Evolutionary conservation across 2,329 filamentous ascomycete species (phyloP).

Genomic region (Claviceps sp.): DNA sequence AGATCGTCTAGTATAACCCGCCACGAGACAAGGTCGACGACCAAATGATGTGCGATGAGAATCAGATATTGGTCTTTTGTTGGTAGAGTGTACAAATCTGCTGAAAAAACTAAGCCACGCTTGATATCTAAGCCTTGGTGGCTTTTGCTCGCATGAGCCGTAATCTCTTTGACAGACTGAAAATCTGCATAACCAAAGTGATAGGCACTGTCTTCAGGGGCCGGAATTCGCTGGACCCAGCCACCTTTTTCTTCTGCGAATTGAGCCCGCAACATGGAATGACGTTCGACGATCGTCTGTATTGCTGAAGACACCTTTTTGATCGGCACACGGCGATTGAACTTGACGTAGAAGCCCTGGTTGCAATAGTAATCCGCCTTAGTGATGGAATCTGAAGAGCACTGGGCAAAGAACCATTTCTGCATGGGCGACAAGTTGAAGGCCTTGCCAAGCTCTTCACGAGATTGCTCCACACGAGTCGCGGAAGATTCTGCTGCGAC

Average conservation of each 20-base stretch:
- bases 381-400: neutral
- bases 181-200: constrained; percentile 2
- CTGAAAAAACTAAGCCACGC: constrained; percentile 7
- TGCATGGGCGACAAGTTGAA: constrained; percentile 7
- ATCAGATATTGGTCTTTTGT: constrained; percentile 14
- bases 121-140: constrained; percentile 2
- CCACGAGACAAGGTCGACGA: constrained; percentile 34
- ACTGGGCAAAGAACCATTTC: constrained; percentile 3
- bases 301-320: neutral
- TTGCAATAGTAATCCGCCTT: constrained; percentile 1
- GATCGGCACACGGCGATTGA: neutral
- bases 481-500: neutral
- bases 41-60: constrained; percentile 22
- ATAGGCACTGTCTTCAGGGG: neutral
- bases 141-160: neutral
- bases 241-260: neutral
- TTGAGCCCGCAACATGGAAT: constrained; percentile 8
- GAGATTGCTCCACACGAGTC: neutral
- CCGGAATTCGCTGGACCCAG: constrained; percentile 4
- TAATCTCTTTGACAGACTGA: neutral
- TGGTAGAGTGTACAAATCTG: constrained; percentile 1
- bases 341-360: constrained; percentile 2
- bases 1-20: constrained; percentile 29
- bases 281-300: constrained; percentile 1
- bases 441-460: neutral